These are phyloP conservation scores for Colletotrichum salicis DNA, from an alignment of 2,329 filamentous ascomycete species.

Conservation along the genomic window DNA sequence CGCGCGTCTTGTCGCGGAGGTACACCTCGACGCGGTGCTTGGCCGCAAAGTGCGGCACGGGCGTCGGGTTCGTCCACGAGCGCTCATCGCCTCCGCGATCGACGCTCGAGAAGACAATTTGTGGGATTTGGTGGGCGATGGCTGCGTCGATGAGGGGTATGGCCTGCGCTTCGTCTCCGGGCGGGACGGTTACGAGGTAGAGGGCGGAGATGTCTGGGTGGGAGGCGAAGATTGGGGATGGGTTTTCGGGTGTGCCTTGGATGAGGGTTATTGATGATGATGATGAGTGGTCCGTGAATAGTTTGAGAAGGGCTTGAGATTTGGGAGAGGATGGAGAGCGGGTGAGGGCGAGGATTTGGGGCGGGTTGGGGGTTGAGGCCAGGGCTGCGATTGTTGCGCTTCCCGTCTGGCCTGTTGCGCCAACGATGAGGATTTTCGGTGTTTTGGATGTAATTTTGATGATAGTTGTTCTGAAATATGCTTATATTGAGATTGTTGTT, in stretches of 20 bases:
- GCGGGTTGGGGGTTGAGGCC: neutral
- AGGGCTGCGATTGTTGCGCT: conserved; percentile 49
- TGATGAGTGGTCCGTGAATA: neutral
- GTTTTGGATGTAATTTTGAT: neutral
- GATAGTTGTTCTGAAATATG: neutral
- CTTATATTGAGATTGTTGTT: neutral
- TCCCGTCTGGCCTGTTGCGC: conserved; percentile 59
- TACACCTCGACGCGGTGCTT: conserved; percentile 36
- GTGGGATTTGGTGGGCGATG: conserved; percentile 30
- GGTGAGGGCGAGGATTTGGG: conserved; percentile 18
- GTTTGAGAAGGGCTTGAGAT: conserved; percentile 1
- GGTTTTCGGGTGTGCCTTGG: conserved; percentile 10
- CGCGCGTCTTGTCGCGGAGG: conserved; percentile 22
- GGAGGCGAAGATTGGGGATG: conserved; percentile 35
- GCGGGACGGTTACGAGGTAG: conserved; percentile 43
- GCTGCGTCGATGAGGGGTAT: conserved; percentile 40
- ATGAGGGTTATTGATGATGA: conserved; percentile 30
- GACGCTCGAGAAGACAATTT: conserved; percentile 45
- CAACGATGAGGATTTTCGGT: conserved; percentile 59
- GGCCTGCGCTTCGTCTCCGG: conserved; percentile 40
- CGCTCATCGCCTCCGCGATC: conserved; percentile 39
- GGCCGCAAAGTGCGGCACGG: conserved; percentile 38
- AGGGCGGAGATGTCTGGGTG: conserved; percentile 38
- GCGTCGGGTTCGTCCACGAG: conserved; percentile 36
- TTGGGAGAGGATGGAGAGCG: conserved; percentile 24